phyloP scores from a whole-genome alignment of 1,139 yeast species.

The Meyerozyma guilliermondii region DNA sequence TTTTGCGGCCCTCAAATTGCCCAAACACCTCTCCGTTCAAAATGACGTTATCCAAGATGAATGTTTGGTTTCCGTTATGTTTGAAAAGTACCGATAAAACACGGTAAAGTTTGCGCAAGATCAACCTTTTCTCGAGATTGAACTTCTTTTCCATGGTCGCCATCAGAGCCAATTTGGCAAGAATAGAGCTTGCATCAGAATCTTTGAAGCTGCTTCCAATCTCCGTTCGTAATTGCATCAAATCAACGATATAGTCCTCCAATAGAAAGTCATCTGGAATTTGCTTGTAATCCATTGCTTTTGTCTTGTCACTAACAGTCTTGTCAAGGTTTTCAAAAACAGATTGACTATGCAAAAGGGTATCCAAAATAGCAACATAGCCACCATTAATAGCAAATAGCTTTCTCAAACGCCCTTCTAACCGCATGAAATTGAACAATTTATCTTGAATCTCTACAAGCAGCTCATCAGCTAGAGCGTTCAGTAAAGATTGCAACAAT shows the following conservation, averaged over 20 bases:
- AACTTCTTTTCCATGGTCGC: slow-evolving; percentile 8
- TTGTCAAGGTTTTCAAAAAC: slow-evolving; percentile 8
- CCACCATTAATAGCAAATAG: slow-evolving; percentile 18
- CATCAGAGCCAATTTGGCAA: slow-evolving; percentile 13
- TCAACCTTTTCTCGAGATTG: slow-evolving; percentile 14
- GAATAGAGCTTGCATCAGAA: slow-evolving; percentile 7
- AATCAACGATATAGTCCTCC: slow-evolving; percentile 31
- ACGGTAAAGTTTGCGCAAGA: slow-evolving; percentile 24
- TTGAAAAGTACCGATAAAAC: slow-evolving; percentile 30
- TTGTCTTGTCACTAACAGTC: neutral
- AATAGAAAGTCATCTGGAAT: slow-evolving; percentile 33
- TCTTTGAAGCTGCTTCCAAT: slow-evolving; percentile 17
- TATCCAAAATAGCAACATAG: slow-evolving; percentile 16
- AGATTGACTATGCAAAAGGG: slow-evolving; percentile 13
- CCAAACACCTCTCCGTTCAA: slow-evolving; percentile 24
- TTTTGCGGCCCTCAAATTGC: slow-evolving; percentile 18
- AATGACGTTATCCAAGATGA: slow-evolving; percentile 32
- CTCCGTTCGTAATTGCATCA: slow-evolving; percentile 21
- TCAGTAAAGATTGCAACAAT: slow-evolving; percentile 2
- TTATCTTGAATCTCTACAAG: slow-evolving; percentile 3
- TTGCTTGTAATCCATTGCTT: slow-evolving; percentile 21
- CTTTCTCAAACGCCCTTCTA: slow-evolving; percentile 12
- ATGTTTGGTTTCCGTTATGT: slow-evolving; percentile 27
- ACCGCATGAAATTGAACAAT: slow-evolving; percentile 9
- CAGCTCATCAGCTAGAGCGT: neutral